These are phyloP conservation scores for Capsicum pubescens DNA, from an alignment of 257 asterid genomes.

Conservation along the genomic window DNA sequence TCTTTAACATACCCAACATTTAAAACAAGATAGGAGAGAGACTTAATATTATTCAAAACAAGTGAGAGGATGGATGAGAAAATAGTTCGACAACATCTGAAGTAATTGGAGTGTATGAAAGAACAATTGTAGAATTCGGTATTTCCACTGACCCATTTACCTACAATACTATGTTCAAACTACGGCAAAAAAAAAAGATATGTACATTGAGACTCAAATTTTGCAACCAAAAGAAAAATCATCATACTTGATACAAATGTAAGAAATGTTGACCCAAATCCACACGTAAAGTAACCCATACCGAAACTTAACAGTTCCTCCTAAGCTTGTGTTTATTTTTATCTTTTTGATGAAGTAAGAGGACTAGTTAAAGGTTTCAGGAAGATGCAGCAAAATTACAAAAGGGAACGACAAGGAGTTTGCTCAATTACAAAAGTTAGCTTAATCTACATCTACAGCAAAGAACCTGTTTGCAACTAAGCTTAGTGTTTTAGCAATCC, in stretches of 20 bases:
- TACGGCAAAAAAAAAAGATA: neutral
- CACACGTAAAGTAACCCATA: neutral
- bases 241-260: neutral
- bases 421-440: too few species aligned
- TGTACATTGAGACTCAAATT: slow-evolving; percentile 10
- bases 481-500: neutral
- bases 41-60: neutral
- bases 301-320: neutral
- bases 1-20: neutral
- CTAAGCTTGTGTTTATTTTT: neutral
- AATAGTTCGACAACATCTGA: neutral
- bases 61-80: slow-evolving; percentile 12
- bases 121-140: neutral
- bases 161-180: neutral
- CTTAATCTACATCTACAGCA: too few species aligned
- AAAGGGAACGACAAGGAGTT: too few species aligned
- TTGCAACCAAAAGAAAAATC: neutral
- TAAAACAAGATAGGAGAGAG: neutral
- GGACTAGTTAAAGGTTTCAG: too few species aligned
- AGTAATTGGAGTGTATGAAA: neutral
- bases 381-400: too few species aligned
- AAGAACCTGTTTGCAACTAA: neutral
- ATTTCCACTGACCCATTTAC: neutral
- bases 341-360: too few species aligned
- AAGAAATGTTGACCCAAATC: neutral